Conservation (phyloP, 139 green algal genomes). For the Asterochloris sp. region DNA sequence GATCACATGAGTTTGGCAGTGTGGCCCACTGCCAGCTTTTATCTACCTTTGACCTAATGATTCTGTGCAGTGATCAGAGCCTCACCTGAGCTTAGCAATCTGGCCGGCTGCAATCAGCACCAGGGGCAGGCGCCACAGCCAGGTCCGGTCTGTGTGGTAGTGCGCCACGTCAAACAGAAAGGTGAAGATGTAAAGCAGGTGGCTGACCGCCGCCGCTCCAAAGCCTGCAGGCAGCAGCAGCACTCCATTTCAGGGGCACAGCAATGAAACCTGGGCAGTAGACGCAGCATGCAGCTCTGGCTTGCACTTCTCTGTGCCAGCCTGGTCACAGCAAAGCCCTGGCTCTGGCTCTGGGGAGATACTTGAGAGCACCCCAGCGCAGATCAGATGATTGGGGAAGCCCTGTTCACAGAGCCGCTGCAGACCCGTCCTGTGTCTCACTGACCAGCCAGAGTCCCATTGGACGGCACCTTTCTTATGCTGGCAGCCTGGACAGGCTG, state of each 20-base stretch:
- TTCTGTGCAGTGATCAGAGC: neutral
- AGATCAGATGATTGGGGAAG: too few relatives aligned
- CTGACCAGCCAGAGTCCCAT: too few relatives aligned
- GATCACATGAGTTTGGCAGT: too few relatives aligned
- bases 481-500: too few relatives aligned
- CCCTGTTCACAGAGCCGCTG: too few relatives aligned
- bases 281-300: too few relatives aligned
- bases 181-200: conserved; percentile 6
- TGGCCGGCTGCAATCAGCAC: conserved; percentile 22
- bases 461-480: too few relatives aligned
- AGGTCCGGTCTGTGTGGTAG: conserved; percentile 13
- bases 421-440: too few relatives aligned
- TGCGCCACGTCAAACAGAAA: conserved; percentile 17
- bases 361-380: neutral
- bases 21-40: neutral
- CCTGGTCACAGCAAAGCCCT: neutral
- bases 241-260: neutral
- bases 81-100: conserved; percentile 21
- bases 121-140: conserved; percentile 27
- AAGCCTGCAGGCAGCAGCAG: conserved; percentile 5
- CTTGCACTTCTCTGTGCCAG: too few relatives aligned
- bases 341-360: neutral
- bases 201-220: neutral
- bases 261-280: too few relatives aligned
- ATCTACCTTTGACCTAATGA: neutral